Percentiles rank a stretch among this genome's conserved stretches.
Conservation (phyloP, 495 filamentous ascomycete species). For the Staphylotrichum longicolle region DNA sequence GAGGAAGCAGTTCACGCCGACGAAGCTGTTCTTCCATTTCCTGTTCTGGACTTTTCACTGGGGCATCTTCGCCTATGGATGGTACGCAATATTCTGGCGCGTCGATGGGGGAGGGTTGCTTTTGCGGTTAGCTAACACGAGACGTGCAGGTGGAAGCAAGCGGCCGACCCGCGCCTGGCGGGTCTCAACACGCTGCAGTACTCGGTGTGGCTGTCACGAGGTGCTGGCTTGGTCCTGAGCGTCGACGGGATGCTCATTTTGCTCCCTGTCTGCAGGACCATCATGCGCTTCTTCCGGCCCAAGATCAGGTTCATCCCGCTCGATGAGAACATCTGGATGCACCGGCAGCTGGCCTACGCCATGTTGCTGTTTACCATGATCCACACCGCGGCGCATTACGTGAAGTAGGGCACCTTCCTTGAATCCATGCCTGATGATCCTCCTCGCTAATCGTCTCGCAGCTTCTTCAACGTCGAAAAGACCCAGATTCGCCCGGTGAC, state of each 20-base stretch:
- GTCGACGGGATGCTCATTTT: slow-evolving; percentile 86
- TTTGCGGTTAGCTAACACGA: slow-evolving; percentile 13
- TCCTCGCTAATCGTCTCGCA: slow-evolving; percentile 38
- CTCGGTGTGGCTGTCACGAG: slow-evolving; percentile 95
- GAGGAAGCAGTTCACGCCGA: slow-evolving; percentile 60
- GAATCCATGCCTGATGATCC: no score
- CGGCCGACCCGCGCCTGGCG: slow-evolving; percentile 59
- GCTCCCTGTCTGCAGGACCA: slow-evolving; percentile 89
- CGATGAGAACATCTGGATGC: slow-evolving; percentile 95
- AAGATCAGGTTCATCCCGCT: slow-evolving; percentile 86
- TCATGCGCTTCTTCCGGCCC: slow-evolving; percentile 78
- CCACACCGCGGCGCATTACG: slow-evolving; percentile 81
- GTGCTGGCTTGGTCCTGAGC: slow-evolving; percentile 77
- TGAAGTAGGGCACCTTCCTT: slow-evolving; percentile 68
- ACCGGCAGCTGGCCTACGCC: slow-evolving; percentile 90
- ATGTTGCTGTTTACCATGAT: slow-evolving; percentile 78
- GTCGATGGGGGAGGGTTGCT: no score
- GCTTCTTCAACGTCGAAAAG: slow-evolving; percentile 94
- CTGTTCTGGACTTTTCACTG: slow-evolving; percentile 84
- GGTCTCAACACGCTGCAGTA: slow-evolving; percentile 77
- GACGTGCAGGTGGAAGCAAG: slow-evolving; percentile 71
- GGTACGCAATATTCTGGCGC: slow-evolving; percentile 54
- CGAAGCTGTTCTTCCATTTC: slow-evolving; percentile 75
- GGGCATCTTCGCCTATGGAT: slow-evolving; percentile 80
- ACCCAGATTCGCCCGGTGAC: slow-evolving; percentile 74